Evolutionary conservation across 225 moss, liverwort and hornwort genomes (phyloP).

Genomic region (Takakia lepidozioides): DNA sequence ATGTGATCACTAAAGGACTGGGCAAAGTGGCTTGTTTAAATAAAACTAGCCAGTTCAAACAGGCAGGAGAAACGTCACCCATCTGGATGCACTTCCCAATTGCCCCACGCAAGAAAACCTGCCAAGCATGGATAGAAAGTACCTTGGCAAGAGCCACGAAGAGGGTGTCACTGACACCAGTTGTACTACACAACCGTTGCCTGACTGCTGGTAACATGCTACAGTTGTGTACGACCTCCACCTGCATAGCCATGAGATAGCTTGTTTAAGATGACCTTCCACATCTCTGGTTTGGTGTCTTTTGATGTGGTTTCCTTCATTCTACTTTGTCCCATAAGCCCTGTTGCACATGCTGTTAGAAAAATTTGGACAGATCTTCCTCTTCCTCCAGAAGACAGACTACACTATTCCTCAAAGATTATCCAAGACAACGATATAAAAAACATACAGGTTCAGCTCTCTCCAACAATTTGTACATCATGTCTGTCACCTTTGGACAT

Average conservation of each 20-base stretch:
- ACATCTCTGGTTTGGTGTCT: too few relatives aligned
- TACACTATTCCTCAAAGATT: conserved; percentile 52
- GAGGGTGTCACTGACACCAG: conserved; percentile 94
- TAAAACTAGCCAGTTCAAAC: too few relatives aligned
- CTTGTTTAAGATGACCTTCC: too few relatives aligned
- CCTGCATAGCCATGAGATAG: conserved; percentile 27
- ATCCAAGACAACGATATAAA: conserved; percentile 57
- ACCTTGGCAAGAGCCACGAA: conserved; percentile 99
- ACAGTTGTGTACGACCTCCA: conserved; percentile 70
- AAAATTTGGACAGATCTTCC: conserved; percentile 57
- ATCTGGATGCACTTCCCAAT: too few relatives aligned
- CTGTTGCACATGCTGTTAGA: too few relatives aligned
- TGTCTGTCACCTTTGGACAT: conserved; percentile 97
- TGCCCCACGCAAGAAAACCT: too few relatives aligned
- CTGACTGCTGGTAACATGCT: conserved; percentile 95
- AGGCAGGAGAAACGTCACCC: too few relatives aligned
- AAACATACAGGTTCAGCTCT: conserved; percentile 78
- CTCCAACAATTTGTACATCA: conserved; percentile 82
- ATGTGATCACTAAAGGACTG: too few relatives aligned
- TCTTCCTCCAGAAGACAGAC: conserved; percentile 56
- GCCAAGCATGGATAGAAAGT: too few relatives aligned
- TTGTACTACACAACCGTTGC: conserved; percentile 96
- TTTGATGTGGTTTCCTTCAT: too few relatives aligned
- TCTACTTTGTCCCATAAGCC: too few relatives aligned
- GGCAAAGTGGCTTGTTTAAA: too few relatives aligned